Evolutionary conservation across 1,139 yeast species (phyloP), one percentile per base, ranked within the genome.

Genomic region (Blastobotrys indianensis): DNA sequence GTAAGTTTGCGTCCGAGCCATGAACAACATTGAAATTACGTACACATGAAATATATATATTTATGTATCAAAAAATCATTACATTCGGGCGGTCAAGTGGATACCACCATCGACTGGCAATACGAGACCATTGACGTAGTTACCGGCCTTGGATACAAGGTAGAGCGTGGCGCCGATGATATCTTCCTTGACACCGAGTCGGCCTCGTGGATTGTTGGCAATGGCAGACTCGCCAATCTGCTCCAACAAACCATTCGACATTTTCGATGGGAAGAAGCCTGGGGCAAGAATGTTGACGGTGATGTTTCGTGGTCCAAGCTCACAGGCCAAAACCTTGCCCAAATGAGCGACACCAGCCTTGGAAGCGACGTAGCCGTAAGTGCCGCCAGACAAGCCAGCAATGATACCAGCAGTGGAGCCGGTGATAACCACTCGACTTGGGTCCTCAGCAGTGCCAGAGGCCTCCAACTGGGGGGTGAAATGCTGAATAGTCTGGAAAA

Each of bases 261-360:
- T 83, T 64, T 81, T 82, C 31, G 85, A 73, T 20, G 86, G 86
- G 75, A 84, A 80, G 63, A 81, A 84, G 0, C 94, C 94, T 0
- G 92, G 92, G 10, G 88, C 88, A 54, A 84, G 65, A 7, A 79
- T 70, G 64, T 82, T 82, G 54, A 80, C 85, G 41, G 78, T 80
- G 57, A 82, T 75, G 62, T 81, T 76, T 46, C 74, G 66, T n/a
- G 82, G 82, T 1, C 85, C 87, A 57, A 82, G 71, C 56, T 79
- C 81, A 42, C 73, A 60, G 2, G 88, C 83, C 58, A 82, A 71
- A 51, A 75, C 68, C 65, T 77, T 79, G 35, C 83, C 83, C 62
- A 84, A 61, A 62, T 84, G 92, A 47, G 80, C 75, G 8, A 83
- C 82, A 44, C 86, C 92, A 2, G 90, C 86, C 65, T 84, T 84